These are phyloP conservation scores for Cryptococcus sp. DNA, from an alignment of 1,284 basidiomycete species.

Conservation along the genomic window DNA sequence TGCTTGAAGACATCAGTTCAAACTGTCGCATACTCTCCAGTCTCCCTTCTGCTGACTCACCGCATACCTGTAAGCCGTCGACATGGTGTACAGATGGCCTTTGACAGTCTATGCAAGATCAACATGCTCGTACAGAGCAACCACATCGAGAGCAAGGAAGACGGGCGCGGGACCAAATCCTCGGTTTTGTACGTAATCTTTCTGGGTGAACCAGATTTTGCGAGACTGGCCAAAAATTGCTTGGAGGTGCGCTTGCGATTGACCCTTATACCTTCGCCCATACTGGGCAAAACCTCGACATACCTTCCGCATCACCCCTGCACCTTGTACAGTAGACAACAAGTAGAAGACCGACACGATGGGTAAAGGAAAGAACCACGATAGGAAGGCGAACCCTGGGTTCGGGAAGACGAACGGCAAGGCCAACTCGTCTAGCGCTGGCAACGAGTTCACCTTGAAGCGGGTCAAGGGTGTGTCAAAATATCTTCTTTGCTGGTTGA, in stretches of 20 bases:
- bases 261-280: background rate
- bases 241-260: too few species aligned
- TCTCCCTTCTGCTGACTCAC: too few species aligned
- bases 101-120: too few species aligned
- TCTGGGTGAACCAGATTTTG: background rate
- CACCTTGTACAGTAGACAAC: too few species aligned
- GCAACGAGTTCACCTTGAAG: conserved; percentile 49
- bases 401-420: conserved; percentile 34
- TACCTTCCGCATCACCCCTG: too few species aligned
- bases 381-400: conserved; percentile 34
- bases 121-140: too few species aligned
- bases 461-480: conserved; percentile 24
- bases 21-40: background rate
- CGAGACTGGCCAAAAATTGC: too few species aligned
- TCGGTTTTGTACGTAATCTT: background rate
- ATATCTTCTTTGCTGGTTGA: too few species aligned
- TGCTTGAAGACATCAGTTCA: conserved; percentile 50
- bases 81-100: conserved; percentile 18
- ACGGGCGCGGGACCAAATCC: background rate
- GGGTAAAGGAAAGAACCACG: conserved; percentile 48
- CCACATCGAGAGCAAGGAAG: too few species aligned
- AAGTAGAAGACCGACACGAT: conserved; percentile 18
- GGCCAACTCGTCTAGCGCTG: conserved; percentile 23
- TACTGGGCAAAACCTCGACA: too few species aligned
- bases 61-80: conserved; percentile 32